Conservation (phyloP, 208 protist genomes). For the Herpetomonas tarakana region DNA sequence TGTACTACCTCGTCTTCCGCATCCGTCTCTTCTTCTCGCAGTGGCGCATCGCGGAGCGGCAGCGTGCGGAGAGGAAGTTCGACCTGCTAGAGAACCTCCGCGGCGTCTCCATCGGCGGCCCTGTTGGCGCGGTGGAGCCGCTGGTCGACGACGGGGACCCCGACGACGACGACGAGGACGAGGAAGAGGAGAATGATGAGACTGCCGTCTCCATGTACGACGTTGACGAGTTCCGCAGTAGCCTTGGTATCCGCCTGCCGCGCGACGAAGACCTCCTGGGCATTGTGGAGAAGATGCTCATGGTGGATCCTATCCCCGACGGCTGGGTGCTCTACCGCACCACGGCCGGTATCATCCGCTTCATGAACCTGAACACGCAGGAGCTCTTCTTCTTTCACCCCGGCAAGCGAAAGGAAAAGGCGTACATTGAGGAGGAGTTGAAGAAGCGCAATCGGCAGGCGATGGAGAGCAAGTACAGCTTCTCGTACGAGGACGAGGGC, state of each 20-base stretch:
- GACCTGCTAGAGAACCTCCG: conserved; percentile 63
- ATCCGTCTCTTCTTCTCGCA: conserved; percentile 64
- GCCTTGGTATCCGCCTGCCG: conserved; percentile 74
- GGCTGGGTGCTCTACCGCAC: conserved; percentile 89
- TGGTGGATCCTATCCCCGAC: conserved; percentile 80
- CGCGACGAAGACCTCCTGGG: conserved; percentile 82
- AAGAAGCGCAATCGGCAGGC: conserved; percentile 62
- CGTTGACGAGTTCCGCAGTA: conserved; percentile 86
- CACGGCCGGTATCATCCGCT: conserved; percentile 80
- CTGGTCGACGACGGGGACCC: conserved; percentile 42
- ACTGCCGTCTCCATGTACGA: conserved; percentile 68
- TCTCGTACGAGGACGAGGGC: conserved; percentile 61
- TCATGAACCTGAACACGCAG: conserved; percentile 89
- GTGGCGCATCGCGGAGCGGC: conserved; percentile 72
- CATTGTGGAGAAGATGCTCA: conserved; percentile 80
- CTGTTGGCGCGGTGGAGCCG: conserved; percentile 36
- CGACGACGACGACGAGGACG: conserved; percentile 57
- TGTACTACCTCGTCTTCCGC: conserved; percentile 66
- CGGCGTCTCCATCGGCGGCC: conserved; percentile 23
- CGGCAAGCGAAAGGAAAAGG: conserved; percentile 56
- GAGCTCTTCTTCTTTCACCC: conserved; percentile 87
- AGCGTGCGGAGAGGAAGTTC: conserved; percentile 68
- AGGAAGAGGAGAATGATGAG: conserved; percentile 61
- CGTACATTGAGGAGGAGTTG: conserved; percentile 64
- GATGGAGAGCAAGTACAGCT: conserved; percentile 75